Evolutionary conservation across 306 rosid genomes (phyloP), one percentile per base, ranked within the genome.

Genomic region (Begonia peltatifolia): DNA sequence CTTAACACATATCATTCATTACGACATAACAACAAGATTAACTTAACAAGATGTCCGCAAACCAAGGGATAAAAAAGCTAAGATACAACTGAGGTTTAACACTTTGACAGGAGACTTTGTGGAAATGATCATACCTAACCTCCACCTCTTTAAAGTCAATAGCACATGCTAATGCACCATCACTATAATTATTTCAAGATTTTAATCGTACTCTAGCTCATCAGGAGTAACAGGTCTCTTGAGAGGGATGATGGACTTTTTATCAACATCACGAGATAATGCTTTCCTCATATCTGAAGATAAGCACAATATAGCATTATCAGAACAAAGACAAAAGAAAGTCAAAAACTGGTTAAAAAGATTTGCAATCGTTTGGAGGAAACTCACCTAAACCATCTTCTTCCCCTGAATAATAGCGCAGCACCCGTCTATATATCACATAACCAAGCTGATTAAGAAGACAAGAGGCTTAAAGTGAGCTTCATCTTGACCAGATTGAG

Each of bases 261-360:
- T 86, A 9, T 83, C 87, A 50, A 84, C 88, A 63, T 87, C 99
- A 49, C 89, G 93, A 10, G 99, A 83, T 67, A 92, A 81, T 23
- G 99, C 99, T 63, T 92, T 87, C 76, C 99, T 81, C 96, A 92
- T 92, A 71, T 92, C 99, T 92, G 76, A 64, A 75, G 66, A 66
- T 47, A 62, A 22, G 54, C 58, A 59, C 17, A 54, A 50, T 60
- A 16, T 53, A 22, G 56, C 41, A 14, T 63, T 30, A 3, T 42
- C 35, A 66, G 11, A 63, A 52, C 52, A 59, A 14, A 64, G 9
- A 42, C 52, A 15, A 42, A 56, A 43, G 0, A 20, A 20, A 20
- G 23, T 20, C 23, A 42, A n/a, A 4, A 9, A 18, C 9, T 30
- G 38, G 38, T 30, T 30, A 30, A 30, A 30, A 30, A 30, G 38